These are phyloP conservation scores for Phytophthora colocasiae DNA, from an alignment of 352 stramenopile genomes.

Conservation along the genomic window DNA sequence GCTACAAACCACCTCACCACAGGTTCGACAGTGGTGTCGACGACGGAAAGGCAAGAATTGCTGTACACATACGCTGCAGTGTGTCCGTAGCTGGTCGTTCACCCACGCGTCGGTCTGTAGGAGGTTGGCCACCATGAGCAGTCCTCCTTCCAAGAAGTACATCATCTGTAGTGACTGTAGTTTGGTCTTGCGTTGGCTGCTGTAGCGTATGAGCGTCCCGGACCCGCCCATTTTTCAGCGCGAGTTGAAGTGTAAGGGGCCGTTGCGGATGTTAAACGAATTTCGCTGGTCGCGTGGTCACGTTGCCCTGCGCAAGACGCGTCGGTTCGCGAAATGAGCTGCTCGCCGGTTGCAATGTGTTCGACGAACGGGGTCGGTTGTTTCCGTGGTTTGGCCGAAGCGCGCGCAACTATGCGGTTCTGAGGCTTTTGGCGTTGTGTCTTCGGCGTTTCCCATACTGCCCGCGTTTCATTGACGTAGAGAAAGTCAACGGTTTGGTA, in stretches of 20 bases:
- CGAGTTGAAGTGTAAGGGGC: slow-evolving; percentile 5
- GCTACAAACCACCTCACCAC: slow-evolving; percentile 74
- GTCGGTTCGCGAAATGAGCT: slow-evolving; percentile 37
- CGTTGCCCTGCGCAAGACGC: slow-evolving; percentile 18
- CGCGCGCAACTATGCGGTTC: slow-evolving; percentile 27
- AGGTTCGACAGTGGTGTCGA: slow-evolving; percentile 83
- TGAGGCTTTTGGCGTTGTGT: neutral
- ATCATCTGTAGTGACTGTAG: slow-evolving; percentile 56
- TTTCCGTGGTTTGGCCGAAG: slow-evolving; percentile 12
- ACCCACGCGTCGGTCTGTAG: slow-evolving; percentile 76
- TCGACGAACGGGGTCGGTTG: slow-evolving; percentile 15
- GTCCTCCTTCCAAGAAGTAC: slow-evolving; percentile 78
- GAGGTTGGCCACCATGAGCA: slow-evolving; percentile 76
- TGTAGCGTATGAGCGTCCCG: slow-evolving; percentile 19
- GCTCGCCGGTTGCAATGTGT: slow-evolving; percentile 14
- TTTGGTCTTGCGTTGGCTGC: slow-evolving; percentile 26
- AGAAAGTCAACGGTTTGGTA: slow-evolving; percentile 5
- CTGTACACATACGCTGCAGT: slow-evolving; percentile 86
- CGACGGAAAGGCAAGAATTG: slow-evolving; percentile 83
- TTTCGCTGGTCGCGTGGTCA: slow-evolving; percentile 23
- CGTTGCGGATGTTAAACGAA: slow-evolving; percentile 24
- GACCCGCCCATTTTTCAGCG: slow-evolving; percentile 22
- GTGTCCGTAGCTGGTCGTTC: slow-evolving; percentile 69
- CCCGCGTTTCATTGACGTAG: slow-evolving; percentile 1
- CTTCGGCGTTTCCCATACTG: too few species aligned